These are phyloP conservation scores for Cladosporium sp. DNA, from an alignment of 2,329 filamentous ascomycete genomes.

Conservation along the genomic window DNA sequence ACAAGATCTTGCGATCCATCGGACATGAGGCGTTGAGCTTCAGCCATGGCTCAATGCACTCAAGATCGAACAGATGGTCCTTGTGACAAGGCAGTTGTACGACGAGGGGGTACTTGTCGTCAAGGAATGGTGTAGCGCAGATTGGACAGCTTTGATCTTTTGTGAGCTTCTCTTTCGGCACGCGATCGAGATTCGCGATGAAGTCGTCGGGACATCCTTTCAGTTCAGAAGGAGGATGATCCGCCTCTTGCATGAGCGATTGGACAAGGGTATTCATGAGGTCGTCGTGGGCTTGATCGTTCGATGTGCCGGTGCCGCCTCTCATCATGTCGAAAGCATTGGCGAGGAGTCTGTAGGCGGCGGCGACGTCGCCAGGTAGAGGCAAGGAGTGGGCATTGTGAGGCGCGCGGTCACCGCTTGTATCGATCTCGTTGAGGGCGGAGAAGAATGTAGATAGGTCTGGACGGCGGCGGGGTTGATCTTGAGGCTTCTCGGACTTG, in stretches of 20 bases:
- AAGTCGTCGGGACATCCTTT: conserved; percentile 63
- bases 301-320: conserved; percentile 24
- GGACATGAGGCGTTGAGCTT: conserved; percentile 65
- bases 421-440: conserved; percentile 59
- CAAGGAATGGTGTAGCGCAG: conserved; percentile 60
- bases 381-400: conserved; percentile 60
- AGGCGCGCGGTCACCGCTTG: conserved; percentile 49
- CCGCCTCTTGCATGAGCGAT: conserved; percentile 55
- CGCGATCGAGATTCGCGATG: conserved; percentile 59
- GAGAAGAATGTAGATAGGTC: conserved; percentile 67
- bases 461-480: conserved; percentile 52
- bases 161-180: conserved; percentile 58
- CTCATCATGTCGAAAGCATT: conserved; percentile 62
- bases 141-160: conserved; percentile 58
- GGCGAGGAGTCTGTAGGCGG: conserved; percentile 60
- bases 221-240: conserved; percentile 60
- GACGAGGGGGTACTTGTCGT: conserved; percentile 60
- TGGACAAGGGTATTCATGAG: conserved; percentile 58
- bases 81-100: conserved; percentile 63
- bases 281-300: conserved; percentile 32
- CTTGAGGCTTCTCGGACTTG: conserved; percentile 37
- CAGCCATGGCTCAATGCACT: conserved; percentile 66
- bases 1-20: conserved; percentile 60
- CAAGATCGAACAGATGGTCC: conserved; percentile 63
- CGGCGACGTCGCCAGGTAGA: conserved; percentile 60